Evolutionary conservation across 2,329 filamentous ascomycete genomes (phyloP).

Genomic region (Pseudocercospora pini-densiflorae): DNA sequence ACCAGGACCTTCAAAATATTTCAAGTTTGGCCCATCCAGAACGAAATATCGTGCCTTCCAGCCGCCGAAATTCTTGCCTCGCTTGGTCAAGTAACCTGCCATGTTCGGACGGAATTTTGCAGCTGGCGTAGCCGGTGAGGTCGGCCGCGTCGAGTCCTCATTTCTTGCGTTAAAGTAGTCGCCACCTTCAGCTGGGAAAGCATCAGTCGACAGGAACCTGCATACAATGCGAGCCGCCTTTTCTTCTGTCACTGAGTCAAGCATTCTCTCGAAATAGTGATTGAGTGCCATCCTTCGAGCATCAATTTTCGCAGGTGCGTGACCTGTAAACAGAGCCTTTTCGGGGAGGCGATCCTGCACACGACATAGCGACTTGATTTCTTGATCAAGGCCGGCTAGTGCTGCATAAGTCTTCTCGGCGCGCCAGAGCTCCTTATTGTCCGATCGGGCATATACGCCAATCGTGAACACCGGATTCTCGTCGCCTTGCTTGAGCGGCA

Average conservation of each 20-base stretch:
- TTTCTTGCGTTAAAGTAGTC: conserved; percentile 44
- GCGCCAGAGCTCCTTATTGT: conserved; percentile 83
- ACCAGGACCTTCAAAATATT: conserved; percentile 90
- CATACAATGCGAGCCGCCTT: conserved; percentile 80
- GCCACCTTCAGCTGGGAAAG: conserved; percentile 58
- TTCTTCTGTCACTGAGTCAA: conserved; percentile 82
- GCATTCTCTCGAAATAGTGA: conserved; percentile 79
- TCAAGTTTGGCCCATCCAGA: conserved; percentile 72
- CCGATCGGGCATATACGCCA: conserved; percentile 78
- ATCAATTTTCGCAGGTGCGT: conserved; percentile 92
- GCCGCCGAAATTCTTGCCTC: conserved; percentile 97
- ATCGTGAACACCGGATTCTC: conserved; percentile 95
- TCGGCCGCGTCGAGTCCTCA: conserved; percentile 41
- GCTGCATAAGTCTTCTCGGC: conserved; percentile 90
- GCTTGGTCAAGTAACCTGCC: conserved; percentile 92
- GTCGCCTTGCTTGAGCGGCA: conserved; percentile 72
- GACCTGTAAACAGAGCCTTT: conserved; percentile 82
- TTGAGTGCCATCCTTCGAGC: conserved; percentile 81
- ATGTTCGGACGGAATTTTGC: conserved; percentile 71
- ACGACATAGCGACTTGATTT: conserved; percentile 72
- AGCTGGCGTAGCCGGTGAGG: conserved; percentile 56
- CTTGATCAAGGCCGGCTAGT: conserved; percentile 78
- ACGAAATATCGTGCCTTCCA: conserved; percentile 88
- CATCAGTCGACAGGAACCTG: conserved; percentile 76
- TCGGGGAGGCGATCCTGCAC: conserved; percentile 83